Evolutionary conservation across 2,329 filamentous ascomycete genomes (phyloP), one percentile per base, ranked within the genome.

Genomic region (Fonsecaea pugnacius): DNA sequence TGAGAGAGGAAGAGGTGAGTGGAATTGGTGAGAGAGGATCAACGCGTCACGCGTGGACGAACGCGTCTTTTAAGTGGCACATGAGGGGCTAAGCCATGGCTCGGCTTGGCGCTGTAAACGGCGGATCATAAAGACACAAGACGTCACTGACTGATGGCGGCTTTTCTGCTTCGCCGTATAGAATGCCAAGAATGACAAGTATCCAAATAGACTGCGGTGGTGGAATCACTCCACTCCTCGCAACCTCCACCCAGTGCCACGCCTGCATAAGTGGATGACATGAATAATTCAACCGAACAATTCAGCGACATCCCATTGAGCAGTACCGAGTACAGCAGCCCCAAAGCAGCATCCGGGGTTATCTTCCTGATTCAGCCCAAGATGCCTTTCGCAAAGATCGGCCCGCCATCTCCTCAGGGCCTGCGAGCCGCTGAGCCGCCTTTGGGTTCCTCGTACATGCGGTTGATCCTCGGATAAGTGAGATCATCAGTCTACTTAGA

Each of bases 391-490:
- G 50, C 1, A 3, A n/a, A 24, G 24, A 36, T 48, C 57, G 57
- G 57, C 32, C 57, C 57, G 57, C 32, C 33, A 36, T 51, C 57
- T 52, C 57, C 40, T 51, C 46, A 36, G 7, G 46, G 57, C 24
- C 10, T 59, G 18, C 46, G 43, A 21, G 33, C 46, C 32, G 30
- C n/a, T 18, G 35, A 10, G 35, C 35, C 8, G 9, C 16, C 35
- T 2, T 33, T n/a, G n/a, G n/a, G n/a, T n/a, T n/a, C n/a, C n/a
- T n/a, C n/a, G n/a, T 38, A 14, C n/a, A 10, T 10, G 4, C 46
- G 57, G 57, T 21, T 59, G 18, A 59, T 59, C 57, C 38, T 59
- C 57, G 57, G 57, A 30, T 2, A n/a, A n/a, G 30, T 58, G 55
- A 58, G 55, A 50, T 58, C 55, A 58, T 58, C 35, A 3, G 16